A percentile compares a stretch with the other conserved stretches of the same genome.
Evolutionary conservation across 106 monocot species (phyloP).

Genomic region (Agapanthus africanus): DNA sequence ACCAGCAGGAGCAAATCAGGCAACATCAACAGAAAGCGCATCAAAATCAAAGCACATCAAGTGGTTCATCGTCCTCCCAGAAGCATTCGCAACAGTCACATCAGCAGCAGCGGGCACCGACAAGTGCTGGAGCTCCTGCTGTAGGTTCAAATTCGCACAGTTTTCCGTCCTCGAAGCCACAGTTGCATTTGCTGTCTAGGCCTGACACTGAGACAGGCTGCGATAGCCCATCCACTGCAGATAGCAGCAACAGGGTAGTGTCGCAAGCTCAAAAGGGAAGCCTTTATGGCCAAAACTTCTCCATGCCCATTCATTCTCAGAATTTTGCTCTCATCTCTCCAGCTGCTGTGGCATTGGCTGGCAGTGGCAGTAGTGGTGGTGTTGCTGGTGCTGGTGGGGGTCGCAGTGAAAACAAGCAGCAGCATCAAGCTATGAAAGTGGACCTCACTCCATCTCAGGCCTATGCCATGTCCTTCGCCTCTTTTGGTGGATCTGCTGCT

Average conservation of each 20-base stretch:
- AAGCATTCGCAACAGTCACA: conserved; percentile 42
- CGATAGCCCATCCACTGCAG: conserved; percentile 33
- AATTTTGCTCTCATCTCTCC: conserved; percentile 61
- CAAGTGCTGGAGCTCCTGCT: too few species aligned
- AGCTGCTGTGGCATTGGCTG: conserved; percentile 6
- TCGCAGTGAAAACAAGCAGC: conserved; percentile 35
- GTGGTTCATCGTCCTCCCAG: conserved; percentile 63
- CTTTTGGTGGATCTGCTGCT: conserved; percentile 30
- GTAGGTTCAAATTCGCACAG: too few species aligned
- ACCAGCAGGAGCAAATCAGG: conserved; percentile 7
- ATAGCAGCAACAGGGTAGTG: conserved; percentile 16
- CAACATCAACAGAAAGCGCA: conserved; percentile 4
- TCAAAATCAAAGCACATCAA: conserved; percentile 53
- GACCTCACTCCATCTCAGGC: conserved; percentile 49
- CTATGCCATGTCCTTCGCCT: conserved; percentile 69
- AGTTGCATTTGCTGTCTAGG: too few species aligned
- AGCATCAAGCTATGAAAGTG: conserved; percentile 24
- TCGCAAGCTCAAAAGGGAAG: conserved; percentile 46
- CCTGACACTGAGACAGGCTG: conserved; percentile 24
- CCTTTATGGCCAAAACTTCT: conserved; percentile 32
- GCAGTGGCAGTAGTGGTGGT: conserved; percentile 11
- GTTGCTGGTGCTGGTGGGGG: too few species aligned
- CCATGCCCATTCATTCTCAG: conserved; percentile 58
- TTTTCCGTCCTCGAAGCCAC: too few species aligned
- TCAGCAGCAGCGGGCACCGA: conserved; percentile 22